These are phyloP conservation scores for Hanseniaspora hatyaiensis DNA, from an alignment of 805 yeast genomes.

Conservation along the genomic window DNA sequence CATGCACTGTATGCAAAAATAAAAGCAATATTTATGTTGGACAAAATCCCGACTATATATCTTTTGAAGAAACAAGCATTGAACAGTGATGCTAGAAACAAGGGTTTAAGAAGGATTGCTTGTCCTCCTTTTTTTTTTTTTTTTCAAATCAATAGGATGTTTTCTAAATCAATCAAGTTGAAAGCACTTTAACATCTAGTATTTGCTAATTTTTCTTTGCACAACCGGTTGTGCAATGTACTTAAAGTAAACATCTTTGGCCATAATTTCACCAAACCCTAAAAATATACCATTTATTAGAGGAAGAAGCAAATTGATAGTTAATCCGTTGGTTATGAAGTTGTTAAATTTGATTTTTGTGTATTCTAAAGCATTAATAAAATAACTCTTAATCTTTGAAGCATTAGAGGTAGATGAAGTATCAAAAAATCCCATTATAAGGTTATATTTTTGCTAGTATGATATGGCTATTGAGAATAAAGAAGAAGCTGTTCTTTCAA, in stretches of 20 bases:
- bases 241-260: constrained; percentile 6
- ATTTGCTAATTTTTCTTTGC: constrained; percentile 13
- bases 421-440: constrained; percentile 7
- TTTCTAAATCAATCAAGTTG: no score
- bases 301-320: constrained; percentile 8
- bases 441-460: no score
- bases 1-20: constrained; percentile 1
- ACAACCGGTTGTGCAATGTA: constrained; percentile 7
- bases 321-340: constrained; percentile 6
- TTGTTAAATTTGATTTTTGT: background rate
- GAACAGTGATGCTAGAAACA: no score
- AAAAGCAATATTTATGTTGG: constrained; percentile 5
- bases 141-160: no score
- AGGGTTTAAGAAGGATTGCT: no score
- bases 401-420: background rate
- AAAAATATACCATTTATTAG: constrained; percentile 13
- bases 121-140: no score
- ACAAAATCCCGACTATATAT: constrained; percentile 10
- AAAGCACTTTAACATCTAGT: background rate
- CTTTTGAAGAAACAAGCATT: constrained; percentile 9
- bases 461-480: no score
- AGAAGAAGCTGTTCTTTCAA: background rate
- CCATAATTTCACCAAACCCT: constrained; percentile 14
- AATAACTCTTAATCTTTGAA: background rate
- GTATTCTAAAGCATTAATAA: background rate